Evolutionary conservation across 257 asterid species (phyloP).

Genomic region (Voacanga thouarsii): DNA sequence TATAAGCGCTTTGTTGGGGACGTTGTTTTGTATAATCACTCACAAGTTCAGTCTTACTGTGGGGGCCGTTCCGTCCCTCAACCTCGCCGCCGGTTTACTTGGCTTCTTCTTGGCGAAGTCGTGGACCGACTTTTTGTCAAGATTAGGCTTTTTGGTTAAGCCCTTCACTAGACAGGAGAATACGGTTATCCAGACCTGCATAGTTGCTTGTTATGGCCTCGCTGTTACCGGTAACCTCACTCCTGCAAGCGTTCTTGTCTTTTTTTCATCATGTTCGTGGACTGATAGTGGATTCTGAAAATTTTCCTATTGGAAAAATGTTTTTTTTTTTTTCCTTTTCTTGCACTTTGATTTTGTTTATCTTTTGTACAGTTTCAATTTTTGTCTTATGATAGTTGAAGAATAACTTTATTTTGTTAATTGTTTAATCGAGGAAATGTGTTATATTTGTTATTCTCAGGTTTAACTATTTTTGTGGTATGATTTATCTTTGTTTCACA

Average conservation of each 20-base stretch:
- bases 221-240: constrained; percentile 66
- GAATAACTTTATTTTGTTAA: neutral
- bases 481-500: neutral
- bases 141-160: constrained; percentile 44
- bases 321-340: neutral
- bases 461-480: neutral
- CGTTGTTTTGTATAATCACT: constrained; percentile 81
- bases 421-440: neutral
- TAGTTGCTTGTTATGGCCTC: constrained; percentile 96
- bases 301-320: neutral
- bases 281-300: neutral
- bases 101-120: constrained; percentile 87
- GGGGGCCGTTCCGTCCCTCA: constrained; percentile 87
- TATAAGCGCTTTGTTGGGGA: constrained; percentile 74
- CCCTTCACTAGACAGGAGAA: constrained; percentile 93
- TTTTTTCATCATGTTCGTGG: neutral
- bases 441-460: neutral
- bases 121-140: constrained; percentile 66
- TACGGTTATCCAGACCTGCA: constrained; percentile 93
- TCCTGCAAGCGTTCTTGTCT: no score
- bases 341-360: neutral
- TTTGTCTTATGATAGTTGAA: neutral
- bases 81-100: constrained; percentile 91
- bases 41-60: constrained; percentile 95
- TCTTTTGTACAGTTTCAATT: neutral